Evolutionary conservation across 192 early-diverging fungal genomes (phyloP), one percentile per base, ranked within the genome.

Genomic region (Gigaspora rosea): DNA sequence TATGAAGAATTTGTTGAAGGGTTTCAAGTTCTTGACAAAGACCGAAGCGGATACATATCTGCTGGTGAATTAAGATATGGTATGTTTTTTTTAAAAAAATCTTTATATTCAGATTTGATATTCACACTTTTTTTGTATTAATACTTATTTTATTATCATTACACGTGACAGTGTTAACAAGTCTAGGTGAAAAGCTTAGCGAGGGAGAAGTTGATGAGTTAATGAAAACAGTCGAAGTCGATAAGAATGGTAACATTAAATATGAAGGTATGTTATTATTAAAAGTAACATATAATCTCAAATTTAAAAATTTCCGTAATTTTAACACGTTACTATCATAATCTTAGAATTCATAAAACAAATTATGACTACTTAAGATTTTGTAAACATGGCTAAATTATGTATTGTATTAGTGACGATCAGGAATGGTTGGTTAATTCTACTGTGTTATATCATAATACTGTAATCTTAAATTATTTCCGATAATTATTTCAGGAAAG

Each of bases 21-120:
- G 2, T 95, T 95, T 89, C 91, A 94, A 81, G 93, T 95, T 35
- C 94, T 95, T 88, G 94, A 95, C 84, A 92, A 92, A 84, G 91
- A 95, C 33, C 85, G 87, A 75, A 87, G 87, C 73, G 93, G 93
- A 12, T 92, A 85, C 69, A 95, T 95, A 67, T 86, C 91, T 52
- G 88, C 85, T 18, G 91, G 88, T 62, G 94, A 95, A 80, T 86
- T 95, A 20, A 91, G 92, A 57, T 93, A 92, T 85, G 89, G 89
- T 90, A 79, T 76, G 73, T 78, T 68, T 59, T 50, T n/a, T 61
- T 15, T 33, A 20, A 46, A 59, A 77, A 47, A 49, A 69, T 73
- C 13, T 33, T 13, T 20, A 64, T 33, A 50, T 71, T 35, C 49
- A 57, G 48, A 35, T 13, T 22, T 9, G 9, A 46, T 48, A 0